Base-by-base conservation (phyloP, 2,329 filamentous ascomycete genomes). In the Ophiostoma ips region DNA sequence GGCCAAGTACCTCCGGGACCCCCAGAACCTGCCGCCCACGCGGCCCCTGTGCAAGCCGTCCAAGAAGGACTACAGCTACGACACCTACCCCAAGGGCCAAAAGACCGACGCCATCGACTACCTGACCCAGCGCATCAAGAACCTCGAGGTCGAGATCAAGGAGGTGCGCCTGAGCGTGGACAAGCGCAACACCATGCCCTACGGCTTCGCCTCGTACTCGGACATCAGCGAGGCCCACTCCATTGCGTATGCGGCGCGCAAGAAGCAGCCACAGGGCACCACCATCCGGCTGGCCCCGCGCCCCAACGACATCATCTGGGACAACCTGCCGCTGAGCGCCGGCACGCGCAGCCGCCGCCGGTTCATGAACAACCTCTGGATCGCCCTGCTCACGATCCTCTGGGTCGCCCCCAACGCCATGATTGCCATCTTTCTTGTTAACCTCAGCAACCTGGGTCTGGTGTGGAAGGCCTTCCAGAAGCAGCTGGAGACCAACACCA, bases 51-150 rank as follows among this genome's bases (percentile, higher is more conserved):
- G 89, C 70, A 79, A 76, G 41, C 85, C 87, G 0, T 84, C 84
- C 12, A 90, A 88, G 62, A 84, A 83, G 55, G 87, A 95, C 59
- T 79, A 77, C 50, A 75, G 79, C 1, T 81, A 79, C 57, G 66
- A 64, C 43, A 77, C 76, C 2, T 82, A 81, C 56, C 72, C 81
- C 21, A 77, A 75, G 33, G 77, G 77, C 13, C 78, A 85, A 56
- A 90, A 88, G 62, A 77, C 96, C 5, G 92, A 98, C 62, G 87
- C 92, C 16, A 96, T 98, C 60, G 87, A 95, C 55, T 96, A 95
- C 60, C 72, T 94, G 49, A 94, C 88, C 0, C 77, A 83, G 49
- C 81, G 89, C 16, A 95, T 98, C 61, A 80, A 81, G 57, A 75
- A 82, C 45, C 73, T 98, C 34, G 90, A 96, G 63, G 65, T 79